phyloP scores from a whole-genome alignment of 306 rosid genomes.

The Sindora glabra region DNA sequence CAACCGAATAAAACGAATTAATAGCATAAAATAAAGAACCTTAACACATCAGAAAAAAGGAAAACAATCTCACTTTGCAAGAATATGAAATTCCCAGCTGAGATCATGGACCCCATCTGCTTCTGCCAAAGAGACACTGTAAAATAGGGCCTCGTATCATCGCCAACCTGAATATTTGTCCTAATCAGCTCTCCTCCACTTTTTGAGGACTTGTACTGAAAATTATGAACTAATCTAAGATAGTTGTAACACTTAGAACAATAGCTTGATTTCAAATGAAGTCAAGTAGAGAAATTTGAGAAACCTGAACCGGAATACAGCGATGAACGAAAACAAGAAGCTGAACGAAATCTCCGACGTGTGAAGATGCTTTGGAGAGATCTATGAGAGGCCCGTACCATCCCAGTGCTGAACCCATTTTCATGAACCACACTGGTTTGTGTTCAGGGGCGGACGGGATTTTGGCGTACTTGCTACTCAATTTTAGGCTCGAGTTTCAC shows the following conservation, averaged over 20 bases:
- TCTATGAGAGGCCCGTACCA: conserved; percentile 92
- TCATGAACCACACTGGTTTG: too few species aligned
- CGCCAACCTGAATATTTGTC: conserved; percentile 75
- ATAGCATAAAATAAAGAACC: too few species aligned
- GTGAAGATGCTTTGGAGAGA: conserved; percentile 41
- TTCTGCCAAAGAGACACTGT: conserved; percentile 64
- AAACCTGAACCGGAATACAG: conserved; percentile 52
- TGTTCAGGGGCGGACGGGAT: too few species aligned
- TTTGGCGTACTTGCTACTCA: too few species aligned
- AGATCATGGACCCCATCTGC: conserved; percentile 36
- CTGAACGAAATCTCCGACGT: conserved; percentile 66
- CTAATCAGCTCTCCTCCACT: conserved; percentile 39
- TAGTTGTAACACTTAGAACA: too few species aligned
- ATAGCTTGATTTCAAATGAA: neutral
- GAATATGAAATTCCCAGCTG: conserved; percentile 50
- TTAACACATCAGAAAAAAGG: too few species aligned
- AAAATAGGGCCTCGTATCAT: conserved; percentile 62
- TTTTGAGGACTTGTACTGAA: conserved; percentile 48
- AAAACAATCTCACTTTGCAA: conserved; percentile 39
- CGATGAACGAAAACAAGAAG: conserved; percentile 74
- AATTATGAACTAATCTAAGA: neutral
- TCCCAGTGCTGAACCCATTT: conserved; percentile 58
- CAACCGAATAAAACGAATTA: too few species aligned
- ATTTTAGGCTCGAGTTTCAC: too few species aligned
- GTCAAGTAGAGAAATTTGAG: neutral